A percentile compares a stretch with the other conserved stretches of the same genome.
phyloP scores from a whole-genome alignment of 2,329 filamentous ascomycete species.

The Fusarium irregulare region DNA sequence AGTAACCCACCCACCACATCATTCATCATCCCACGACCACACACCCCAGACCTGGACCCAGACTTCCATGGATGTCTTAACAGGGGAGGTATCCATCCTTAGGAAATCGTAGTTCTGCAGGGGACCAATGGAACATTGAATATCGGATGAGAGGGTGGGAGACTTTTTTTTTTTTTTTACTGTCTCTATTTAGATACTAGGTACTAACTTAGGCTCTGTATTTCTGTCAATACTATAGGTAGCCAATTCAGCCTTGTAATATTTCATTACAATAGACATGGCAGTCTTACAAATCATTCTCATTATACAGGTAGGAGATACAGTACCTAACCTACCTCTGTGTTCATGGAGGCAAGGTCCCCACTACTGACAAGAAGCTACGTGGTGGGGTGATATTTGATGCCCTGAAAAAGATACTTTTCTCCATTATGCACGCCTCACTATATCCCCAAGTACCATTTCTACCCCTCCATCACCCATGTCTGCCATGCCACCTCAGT shows the following conservation, averaged over 20 bases:
- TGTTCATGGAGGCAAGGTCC: slow-evolving; percentile 8
- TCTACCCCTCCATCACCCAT: slow-evolving; percentile 31
- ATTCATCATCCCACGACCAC: slow-evolving; percentile 38
- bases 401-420: slow-evolving; percentile 31
- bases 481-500: slow-evolving; percentile 27
- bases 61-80: background rate
- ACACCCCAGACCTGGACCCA: slow-evolving; percentile 12
- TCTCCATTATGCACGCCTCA: background rate
- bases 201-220: background rate
- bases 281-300: background rate
- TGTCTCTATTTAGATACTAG: background rate
- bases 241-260: slow-evolving; percentile 11
- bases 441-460: slow-evolving; percentile 15
- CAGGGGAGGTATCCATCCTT: background rate
- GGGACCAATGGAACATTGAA: slow-evolving; percentile 20
- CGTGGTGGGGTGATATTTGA: slow-evolving; percentile 38
- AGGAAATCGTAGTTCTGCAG: background rate
- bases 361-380: slow-evolving; percentile 32
- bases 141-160: slow-evolving; percentile 38
- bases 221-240: background rate
- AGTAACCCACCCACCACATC: slow-evolving; percentile 28
- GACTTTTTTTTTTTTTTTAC: background rate
- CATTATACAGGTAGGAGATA: background rate
- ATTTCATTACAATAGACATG: background rate
- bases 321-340: background rate